Base-by-base conservation (phyloP, 768 basidiomycete genomes). In the Tylopilus felleus region DNA sequence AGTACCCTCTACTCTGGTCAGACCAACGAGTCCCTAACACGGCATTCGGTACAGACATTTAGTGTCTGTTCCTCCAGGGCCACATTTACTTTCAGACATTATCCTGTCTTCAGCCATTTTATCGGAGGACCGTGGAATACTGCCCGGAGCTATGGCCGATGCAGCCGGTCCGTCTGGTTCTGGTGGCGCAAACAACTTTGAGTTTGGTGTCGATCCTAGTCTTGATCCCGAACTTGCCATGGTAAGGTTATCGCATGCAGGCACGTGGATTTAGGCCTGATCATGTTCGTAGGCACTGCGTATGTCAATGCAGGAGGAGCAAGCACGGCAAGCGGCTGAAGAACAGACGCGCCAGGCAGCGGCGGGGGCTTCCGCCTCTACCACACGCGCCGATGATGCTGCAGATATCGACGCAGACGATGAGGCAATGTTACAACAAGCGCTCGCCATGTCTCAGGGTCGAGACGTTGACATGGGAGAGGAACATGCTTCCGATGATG, bases 211-310 rank as follows among this genome's bases (percentile, higher is more conserved):
- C 5, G 97, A 98, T 71, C 96, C 97, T 5, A 92, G 84, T 67
- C 78, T 98, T 56, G 96, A 98, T 67, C 96, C 96, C 0, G 96
- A 98, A 69, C 78, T 99, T 44, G 96, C 97, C 2, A 93, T 98
- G 93, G 95, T 93, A 52, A 55, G 80, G 70, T 22, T 47, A 7
- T 38, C 9, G 16, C 33, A 51, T 39, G 29, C 19, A 29, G 39
- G 6, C 45, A 13, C 8, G 29, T 53, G n/a, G 21, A 40, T 21
- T 39, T 29, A 36, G 40, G 21, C 5, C 43, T 59, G 27, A 56
- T 50, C 5, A 27, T 39, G 21, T 17, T 40, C 38, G 8, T 60
- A 97, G 95, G 96, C 94, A 10, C 80, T 99, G 39, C 89, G 95
- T 33, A 92, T 98, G 90, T 98, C 95, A 1, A 85, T 98, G 80